phyloP scores from a whole-genome alignment of 257 asterid genomes.

The Perilla frutescens region DNA sequence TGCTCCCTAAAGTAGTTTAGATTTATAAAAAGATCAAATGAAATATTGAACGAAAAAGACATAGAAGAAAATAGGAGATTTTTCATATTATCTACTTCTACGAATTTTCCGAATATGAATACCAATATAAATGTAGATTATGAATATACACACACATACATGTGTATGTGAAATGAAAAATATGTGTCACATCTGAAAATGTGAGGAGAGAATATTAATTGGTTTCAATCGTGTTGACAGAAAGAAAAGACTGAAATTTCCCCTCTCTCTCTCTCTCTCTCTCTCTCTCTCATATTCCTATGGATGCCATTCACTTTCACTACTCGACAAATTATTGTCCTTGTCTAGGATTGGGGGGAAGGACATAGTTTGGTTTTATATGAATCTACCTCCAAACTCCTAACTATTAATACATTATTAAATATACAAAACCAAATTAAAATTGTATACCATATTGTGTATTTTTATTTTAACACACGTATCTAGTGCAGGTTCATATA shows the following conservation, averaged over 20 bases:
- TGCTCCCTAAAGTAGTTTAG: no score
- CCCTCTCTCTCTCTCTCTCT: conserved; percentile 18
- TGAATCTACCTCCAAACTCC: not conserved
- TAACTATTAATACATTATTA: not conserved
- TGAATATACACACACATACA: not conserved
- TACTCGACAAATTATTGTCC: conserved; percentile 43
- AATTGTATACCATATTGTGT: not conserved
- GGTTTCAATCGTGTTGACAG: conserved; percentile 40
- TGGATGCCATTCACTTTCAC: conserved; percentile 51
- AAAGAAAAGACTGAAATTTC: conserved; percentile 31
- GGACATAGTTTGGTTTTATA: conserved; percentile 27
- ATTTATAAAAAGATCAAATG: no score
- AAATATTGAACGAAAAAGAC: no score
- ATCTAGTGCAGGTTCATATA: not conserved
- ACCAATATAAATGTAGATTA: no score
- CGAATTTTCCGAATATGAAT: no score
- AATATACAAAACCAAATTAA: not conserved
- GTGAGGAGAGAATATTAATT: conserved; percentile 34
- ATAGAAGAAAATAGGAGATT: no score
- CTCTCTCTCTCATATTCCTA: conserved; percentile 24
- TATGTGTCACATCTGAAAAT: conserved; percentile 37
- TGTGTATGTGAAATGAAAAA: not conserved
- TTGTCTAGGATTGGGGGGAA: conserved; percentile 10
- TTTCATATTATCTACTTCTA: no score
- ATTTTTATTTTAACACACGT: not conserved